These are phyloP conservation scores for Rhizomucor miehei DNA, from an alignment of 371 early-diverging fungal species.

Conservation along the genomic window DNA sequence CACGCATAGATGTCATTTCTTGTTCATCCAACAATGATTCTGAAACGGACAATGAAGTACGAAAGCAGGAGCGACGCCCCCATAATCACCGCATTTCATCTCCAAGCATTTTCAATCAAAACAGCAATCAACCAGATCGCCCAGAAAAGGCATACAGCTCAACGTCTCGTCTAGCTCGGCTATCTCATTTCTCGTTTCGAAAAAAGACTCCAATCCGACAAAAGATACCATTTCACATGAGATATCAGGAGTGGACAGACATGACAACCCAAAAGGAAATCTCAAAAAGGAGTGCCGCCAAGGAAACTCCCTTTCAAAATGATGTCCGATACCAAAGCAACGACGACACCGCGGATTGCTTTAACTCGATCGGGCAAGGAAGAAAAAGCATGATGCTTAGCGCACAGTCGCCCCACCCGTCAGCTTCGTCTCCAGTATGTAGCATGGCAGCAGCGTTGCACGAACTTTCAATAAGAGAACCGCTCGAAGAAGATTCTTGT, in stretches of 20 bases:
- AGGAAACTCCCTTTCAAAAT: neutral
- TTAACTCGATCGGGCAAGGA: no score
- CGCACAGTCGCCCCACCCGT: no score
- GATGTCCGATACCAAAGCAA: neutral
- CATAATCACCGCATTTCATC: no score
- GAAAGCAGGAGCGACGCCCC: no score
- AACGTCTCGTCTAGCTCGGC: slow-evolving; percentile 10
- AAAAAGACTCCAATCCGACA: slow-evolving; percentile 20
- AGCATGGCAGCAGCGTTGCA: neutral
- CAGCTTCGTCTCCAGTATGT: no score
- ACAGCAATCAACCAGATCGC: neutral
- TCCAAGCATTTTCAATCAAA: no score
- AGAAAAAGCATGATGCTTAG: no score
- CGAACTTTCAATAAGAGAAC: neutral
- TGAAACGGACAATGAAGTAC: no score
- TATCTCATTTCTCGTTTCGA: slow-evolving; percentile 12
- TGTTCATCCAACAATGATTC: no score
- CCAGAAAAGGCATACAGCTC: no score
- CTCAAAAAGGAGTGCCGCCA: slow-evolving; percentile 2
- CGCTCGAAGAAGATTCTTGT: neutral
- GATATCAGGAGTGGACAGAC: slow-evolving; percentile 39
- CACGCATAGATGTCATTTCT: no score
- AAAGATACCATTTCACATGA: slow-evolving; percentile 29
- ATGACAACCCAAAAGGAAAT: slow-evolving; percentile 7
- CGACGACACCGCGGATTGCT: no score